Evolutionary conservation across 768 basidiomycete species (phyloP), one percentile per base, ranked within the genome.

Genomic region (Coprinopsis cinerea): DNA sequence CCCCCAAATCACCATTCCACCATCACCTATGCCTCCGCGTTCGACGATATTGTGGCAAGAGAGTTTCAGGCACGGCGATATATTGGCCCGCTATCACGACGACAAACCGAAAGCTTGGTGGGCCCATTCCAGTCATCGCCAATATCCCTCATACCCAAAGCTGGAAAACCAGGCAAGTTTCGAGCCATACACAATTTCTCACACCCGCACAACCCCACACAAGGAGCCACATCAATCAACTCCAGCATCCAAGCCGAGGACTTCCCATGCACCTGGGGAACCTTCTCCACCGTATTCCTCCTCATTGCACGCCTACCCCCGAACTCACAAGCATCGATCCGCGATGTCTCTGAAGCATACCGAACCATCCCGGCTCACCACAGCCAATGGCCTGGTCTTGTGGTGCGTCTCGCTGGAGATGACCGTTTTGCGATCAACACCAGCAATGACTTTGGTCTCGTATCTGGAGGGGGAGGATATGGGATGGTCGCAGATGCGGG

Each of bases 191-290:
- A 71, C 15, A 66, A 72, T 43, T 53, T 70, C n/a, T 70, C 67
- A 0, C 59, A 57, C 30, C 67, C 65, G 0, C 53, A 46, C 2
- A 14, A 4, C 1, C 24, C 49, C 1, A 30, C 18, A 4, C 9
- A 23, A 4, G 40, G 24, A 5, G n/a, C 22, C 7, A 24, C 15
- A 2, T 69, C 69, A 0, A 60, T 72, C 22, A 71, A 71, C 18
- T 51, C 52, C 0, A 7, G 30, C 9, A 64, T 73, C 2, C 36
- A 65, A 32, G 50, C 69, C 0, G 52, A 58, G 13, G 17, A 59
- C 7, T 75, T 65, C 43, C 73, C 72, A 0, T 69, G 67, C 55
- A 70, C 67, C 0, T 76, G 73, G 72, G 70, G 70, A 0, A 73
- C 71, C 0, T 76, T 77, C 46, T 32, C 54, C 0, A 55, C 63